Base-by-base conservation (phyloP, 1,139 yeast species). In the Yarrowia galli region DNA sequence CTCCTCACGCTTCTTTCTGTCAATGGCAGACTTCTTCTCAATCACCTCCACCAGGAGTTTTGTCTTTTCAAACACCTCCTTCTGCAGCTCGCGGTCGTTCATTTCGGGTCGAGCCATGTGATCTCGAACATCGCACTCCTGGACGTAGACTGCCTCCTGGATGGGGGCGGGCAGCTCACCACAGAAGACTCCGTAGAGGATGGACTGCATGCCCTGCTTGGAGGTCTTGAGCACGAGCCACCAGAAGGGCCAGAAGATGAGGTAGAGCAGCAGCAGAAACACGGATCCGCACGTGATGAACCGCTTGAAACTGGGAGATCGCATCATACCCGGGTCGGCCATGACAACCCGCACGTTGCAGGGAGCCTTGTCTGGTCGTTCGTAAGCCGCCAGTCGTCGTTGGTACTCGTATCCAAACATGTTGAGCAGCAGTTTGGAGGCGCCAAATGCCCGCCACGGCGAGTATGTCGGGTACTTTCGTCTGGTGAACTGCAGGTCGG, bases 321-420 rank as follows among this genome's bases (percentile, higher is more conserved):
- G 84, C 89, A 91, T 90, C 65, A 93, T 73, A 0, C 99, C 99
- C 0, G 99, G 99, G 74, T 95, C 96, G 6, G 91, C 96, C 69
- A 91, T 73, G 69, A 89, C 84, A n/a, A 92, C 83, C 66, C 89
- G 84, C 20, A 91, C 87, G 73, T 89, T 90, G 74, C 73, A 83
- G 1, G 91, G 89, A 38, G 88, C 85, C 70, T 83, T 80, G 73
- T 91, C 97, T 38, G 87, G 83, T 45, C 93, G 81, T 73, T 86
- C 87, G 71, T 85, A 86, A 5, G 75, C 74, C 53, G 81, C 82
- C 68, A 92, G 76, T 69, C 87, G 82, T 67, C 87, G 82, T 79
- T 93, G 98, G 73, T 85, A 87, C 74, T 91, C 96, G 73, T 84
- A 83, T 15, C 88, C 91, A 79, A 90, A 88, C 78, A 93, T 78